Evolutionary conservation across 2,329 filamentous ascomycete species (phyloP), one percentile per base, ranked within the genome.

Genomic region (Colletotrichum coccodes): DNA sequence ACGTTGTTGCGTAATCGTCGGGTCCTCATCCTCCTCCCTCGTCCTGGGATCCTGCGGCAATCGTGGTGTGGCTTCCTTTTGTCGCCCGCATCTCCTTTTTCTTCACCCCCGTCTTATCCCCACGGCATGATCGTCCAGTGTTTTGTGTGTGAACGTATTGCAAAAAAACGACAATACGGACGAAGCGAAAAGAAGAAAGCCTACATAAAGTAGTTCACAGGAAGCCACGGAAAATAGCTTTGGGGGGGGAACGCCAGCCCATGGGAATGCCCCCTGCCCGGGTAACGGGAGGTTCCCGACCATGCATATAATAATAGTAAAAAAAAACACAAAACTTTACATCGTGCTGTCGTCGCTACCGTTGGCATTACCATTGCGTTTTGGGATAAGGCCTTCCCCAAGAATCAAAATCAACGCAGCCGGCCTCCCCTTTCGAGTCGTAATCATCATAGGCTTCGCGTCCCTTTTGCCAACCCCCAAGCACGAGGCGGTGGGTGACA

Each of bases 261-360:
- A 28, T 46, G 49, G 54, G 56, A 53, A 42, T n/a, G 18, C 6
- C 28, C 49, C 62, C 18, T 44, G 21, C 40, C 32, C 42, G 18
- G 38, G 32, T 59, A 11, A 18, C 14, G 30, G 32, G 26, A 54
- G 53, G 46, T 21, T 38, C 54, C 60, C 66, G 49, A 44, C 54
- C 62, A 69, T 69, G 66, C 61, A 69, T 69, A 69, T 66, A 69
- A 60, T 58, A 69, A 69, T 53, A 60, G 56, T 58, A 44, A 52
- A 59, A 47, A 57, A 54, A 49, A n/a, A 47, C 16, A 65, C 30
- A 60, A 49, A 68, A 60, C 47, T 64, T 69, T 69, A 69, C 66
- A 69, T 69, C 66, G 62, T 69, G 66, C 66, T 66, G 49, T 69
- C 66, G 66, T 69, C 61, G 61, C 66, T 69, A 49, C 49, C 56